Conservation (phyloP, 345 rosid species). For the Boechera divaricarpa region DNA sequence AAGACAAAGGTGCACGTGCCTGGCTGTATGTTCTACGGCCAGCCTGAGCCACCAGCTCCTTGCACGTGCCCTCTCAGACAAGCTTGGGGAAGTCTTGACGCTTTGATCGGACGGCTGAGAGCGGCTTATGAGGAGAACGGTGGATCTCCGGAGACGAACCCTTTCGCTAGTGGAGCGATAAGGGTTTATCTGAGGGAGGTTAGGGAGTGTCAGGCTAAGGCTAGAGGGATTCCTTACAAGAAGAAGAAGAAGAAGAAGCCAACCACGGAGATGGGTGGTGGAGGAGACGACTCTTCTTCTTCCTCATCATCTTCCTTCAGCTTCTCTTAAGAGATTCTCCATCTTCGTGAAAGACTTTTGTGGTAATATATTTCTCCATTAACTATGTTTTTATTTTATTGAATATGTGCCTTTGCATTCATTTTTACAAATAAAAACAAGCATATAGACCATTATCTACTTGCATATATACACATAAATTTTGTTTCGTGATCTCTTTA, state of each 20-base stretch:
- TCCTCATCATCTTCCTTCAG: slow-evolving; percentile 41
- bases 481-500: slow-evolving; percentile 14
- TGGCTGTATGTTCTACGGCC: slow-evolving; percentile 82
- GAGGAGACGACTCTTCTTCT: slow-evolving; percentile 45
- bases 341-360: slow-evolving; percentile 19
- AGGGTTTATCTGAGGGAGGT: slow-evolving; percentile 79
- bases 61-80: slow-evolving; percentile 86
- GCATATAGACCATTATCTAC: background rate
- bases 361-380: slow-evolving; percentile 38
- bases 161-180: slow-evolving; percentile 77
- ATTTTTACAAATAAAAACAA: background rate
- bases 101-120: slow-evolving; percentile 85
- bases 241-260: slow-evolving; percentile 77
- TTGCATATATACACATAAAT: background rate
- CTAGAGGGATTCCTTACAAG: slow-evolving; percentile 85
- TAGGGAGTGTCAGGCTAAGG: slow-evolving; percentile 82
- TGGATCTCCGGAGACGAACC: slow-evolving; percentile 76
- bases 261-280: slow-evolving; percentile 35
- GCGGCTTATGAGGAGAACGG: slow-evolving; percentile 95
- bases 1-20: slow-evolving; percentile 79
- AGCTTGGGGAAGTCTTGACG: slow-evolving; percentile 96
- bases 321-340: slow-evolving; percentile 41
- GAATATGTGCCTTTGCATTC: slow-evolving; percentile 18
- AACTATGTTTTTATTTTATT: slow-evolving; percentile 8
- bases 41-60: slow-evolving; percentile 92